Base-by-base conservation (phyloP, 805 yeast genomes). In the Debaryomyces prosopidis region DNA sequence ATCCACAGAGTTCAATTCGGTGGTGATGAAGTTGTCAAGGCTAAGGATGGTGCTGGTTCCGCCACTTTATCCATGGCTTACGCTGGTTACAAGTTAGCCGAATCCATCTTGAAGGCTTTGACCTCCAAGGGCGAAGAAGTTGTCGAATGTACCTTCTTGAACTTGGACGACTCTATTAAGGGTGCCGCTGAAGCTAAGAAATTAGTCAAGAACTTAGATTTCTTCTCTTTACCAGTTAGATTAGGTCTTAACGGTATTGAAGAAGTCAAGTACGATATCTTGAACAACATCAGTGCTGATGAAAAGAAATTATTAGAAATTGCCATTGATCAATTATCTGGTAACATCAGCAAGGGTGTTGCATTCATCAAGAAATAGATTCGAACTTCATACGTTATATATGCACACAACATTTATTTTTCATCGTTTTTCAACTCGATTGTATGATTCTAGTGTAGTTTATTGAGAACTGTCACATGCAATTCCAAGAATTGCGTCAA, bases 1-100 rank as follows among this genome's bases (percentile, higher is more conserved):
- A 81, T 89, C 59, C 78, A 89, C 78, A 82, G 98, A 71, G 91
- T 91, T 55, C 97, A 91, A 74, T 90, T 86, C 59, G 94, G 91
- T 69, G 94, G 94, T 75, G 94, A 86, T 66, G 94, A 86, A 73
- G 90, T 86, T 55, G 92, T 87, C 57, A 82, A 85, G 70, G 92
- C 92, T 54, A 87, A 87, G 71, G 77, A 82, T 57, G 92, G 94
- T 65, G 84, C 86, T 46, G 94, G 94, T 50, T 85, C 91, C 30
- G 92, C 92, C 45, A 87, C 94, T 39, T 73, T 87, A 59, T 86
- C 92, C 27, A 87, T 87, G 94, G 92, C 92, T 47, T 85, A 83
- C 60, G 91, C 92, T 38, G 92, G 91, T 60, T 87, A 83, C 63
- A 80, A 82, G 63, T 81, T 87, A 56, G 85, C 89, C 42, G 81